Base-by-base conservation (phyloP, 75 land plant genomes). In the Cupressus sempervirens region DNA sequence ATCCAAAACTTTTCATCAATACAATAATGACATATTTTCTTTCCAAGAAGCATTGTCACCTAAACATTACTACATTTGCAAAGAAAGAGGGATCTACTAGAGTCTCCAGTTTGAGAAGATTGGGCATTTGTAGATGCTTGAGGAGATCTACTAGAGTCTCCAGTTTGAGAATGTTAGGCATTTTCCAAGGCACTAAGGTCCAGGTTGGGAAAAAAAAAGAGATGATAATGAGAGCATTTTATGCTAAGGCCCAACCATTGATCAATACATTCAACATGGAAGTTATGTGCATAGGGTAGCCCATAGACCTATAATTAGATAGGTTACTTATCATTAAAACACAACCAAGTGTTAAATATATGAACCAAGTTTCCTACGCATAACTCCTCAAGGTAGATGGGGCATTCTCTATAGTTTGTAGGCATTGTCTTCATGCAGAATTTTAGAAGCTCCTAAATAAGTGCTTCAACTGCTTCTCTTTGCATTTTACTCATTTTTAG, bases 211-310 rank as follows among this genome's bases (percentile, higher is more conserved):
- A 98, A 98, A 43, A 98, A 98, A 13, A 98, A 96, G 88, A 94
- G 93, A 12, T 98, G 94, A 88, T 98, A 98, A 20, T 96, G 90
- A 54, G 99, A 98, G 80, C 99, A 98, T 84, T 98, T 96, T 68
- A 98, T 95, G 75, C 95, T 98, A 73, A 98, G 91, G 74, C 98
- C 85, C 53, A 98, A 93, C 99, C 99, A 98, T 87, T 92, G 91
- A 82, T 98, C 99, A 84, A 98, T 98, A 91, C 98, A 96, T 16
- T 87, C 99, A 74, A 95, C 94, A 84, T 98, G 99, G 72, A 98
- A 98, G 84, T 96, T 96, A 86, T 98, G 99, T 30, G 98, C 98
- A 91, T 98, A 98, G 56, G 99, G 99, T 34, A 98, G 93, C 26
- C 98, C 96, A 36, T 97, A 95, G 82, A 97, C 98, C 98, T 96